Base-by-base conservation (phyloP, 495 filamentous ascomycete genomes). In the Penicillium pulvis region DNA sequence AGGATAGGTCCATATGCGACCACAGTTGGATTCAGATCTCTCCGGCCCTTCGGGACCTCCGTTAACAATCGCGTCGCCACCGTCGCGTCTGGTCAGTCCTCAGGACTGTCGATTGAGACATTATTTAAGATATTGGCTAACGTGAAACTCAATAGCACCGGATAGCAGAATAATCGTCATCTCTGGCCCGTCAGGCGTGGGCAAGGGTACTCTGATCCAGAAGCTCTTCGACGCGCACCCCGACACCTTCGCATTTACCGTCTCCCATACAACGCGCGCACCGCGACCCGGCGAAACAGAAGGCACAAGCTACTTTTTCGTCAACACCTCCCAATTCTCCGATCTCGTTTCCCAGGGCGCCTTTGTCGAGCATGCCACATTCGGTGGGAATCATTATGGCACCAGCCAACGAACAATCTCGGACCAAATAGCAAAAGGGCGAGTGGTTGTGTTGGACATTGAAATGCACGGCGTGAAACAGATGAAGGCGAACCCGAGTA, bases 161-260 rank as follows among this genome's bases (percentile, higher is more conserved):
- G 16, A 41, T 12, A 41, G 4, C 39, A 41, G 5, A 4, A 41
- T 41, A 1, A 24, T 47, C 12, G 87, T 97, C 35, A 86, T 97
- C 66, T 95, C 89, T 19, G 93, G 93, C 28, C 93, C 93, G 17
- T 89, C 84, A 5, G 93, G 93, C 65, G 83, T 89, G 26, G 91
- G 91, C 51, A 96, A 96, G 80, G 88, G 87, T 53, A 96, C 91
- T 19, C 83, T 96, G 39, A 83, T 91, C 67, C 83, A 84, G 59
- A 78, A 82, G 17, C 85, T 96, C 14, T 81, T 83, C 64, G 75
- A 73, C 39, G 72, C 75, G 19, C 83, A 91, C 68, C 89, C 88
- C 11, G 76, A 84, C 60, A 85, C 79, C 46, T 95, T 94, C 70
- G 83, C 83, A 36, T 87, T 93, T 61, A 88, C 86, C 51, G 82